A percentile compares a stretch with the other conserved stretches of the same genome.
phyloP scores from a whole-genome alignment of 257 asterid species.

The Solanum clarkiae region DNA sequence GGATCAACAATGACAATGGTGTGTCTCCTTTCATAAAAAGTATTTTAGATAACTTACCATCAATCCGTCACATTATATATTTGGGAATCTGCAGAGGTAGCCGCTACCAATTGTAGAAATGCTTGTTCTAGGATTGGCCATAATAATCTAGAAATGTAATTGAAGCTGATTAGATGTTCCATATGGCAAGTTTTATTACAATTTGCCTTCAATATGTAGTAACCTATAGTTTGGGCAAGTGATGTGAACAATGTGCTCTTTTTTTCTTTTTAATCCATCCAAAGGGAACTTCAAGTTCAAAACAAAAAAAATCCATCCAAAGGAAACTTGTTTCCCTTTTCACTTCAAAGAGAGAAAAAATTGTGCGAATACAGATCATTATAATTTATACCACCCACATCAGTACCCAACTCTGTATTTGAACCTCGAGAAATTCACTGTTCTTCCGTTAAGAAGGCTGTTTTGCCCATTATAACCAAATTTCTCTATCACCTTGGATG shows the following conservation, averaged over 20 bases:
- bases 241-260: neutral
- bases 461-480: neutral
- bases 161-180: neutral
- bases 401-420: neutral
- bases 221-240: neutral
- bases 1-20: constrained; percentile 20
- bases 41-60: neutral
- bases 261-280: neutral
- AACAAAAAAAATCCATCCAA: neutral
- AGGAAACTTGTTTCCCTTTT: neutral
- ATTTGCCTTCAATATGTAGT: neutral
- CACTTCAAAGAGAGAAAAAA: neutral
- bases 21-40: constrained; percentile 2
- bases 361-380: neutral
- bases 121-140: neutral
- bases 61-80: neutral
- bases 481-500: neutral
- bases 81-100: neutral
- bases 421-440: neutral
- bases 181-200: neutral
- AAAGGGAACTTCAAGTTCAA: neutral
- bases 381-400: neutral
- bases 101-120: neutral
- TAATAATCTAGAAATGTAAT: neutral
- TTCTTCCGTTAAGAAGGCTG: neutral